Percentiles rank a stretch among this genome's conserved stretches.
Evolutionary conservation across 1,139 yeast species (phyloP).

Genomic region (Hyphopichia burtonii): DNA sequence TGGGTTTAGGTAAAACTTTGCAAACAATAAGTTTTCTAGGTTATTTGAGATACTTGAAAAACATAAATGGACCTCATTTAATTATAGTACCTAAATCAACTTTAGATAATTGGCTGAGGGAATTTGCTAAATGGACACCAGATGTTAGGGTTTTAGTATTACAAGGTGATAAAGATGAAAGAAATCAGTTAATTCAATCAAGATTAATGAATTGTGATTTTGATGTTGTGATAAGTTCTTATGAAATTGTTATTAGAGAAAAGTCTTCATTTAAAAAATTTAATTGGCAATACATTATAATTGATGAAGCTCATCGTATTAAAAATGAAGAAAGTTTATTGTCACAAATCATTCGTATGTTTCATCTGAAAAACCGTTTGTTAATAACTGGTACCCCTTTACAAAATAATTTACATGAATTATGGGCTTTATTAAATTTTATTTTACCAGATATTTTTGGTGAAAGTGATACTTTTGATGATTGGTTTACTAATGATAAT

Average conservation of each 20-base stretch:
- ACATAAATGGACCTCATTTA: slow-evolving; percentile 69
- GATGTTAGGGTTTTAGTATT: slow-evolving; percentile 65
- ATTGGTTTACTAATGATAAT: slow-evolving; percentile 54
- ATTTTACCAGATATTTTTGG: slow-evolving; percentile 76
- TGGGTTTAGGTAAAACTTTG: slow-evolving; percentile 96
- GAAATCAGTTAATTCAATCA: slow-evolving; percentile 52
- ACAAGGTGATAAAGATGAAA: slow-evolving; percentile 71
- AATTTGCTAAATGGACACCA: slow-evolving; percentile 77
- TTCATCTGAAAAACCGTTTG: slow-evolving; percentile 67
- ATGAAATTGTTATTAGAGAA: slow-evolving; percentile 75
- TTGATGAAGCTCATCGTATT: slow-evolving; percentile 82
- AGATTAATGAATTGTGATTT: slow-evolving; percentile 60
- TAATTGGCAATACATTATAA: slow-evolving; percentile 71
- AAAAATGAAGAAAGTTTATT: slow-evolving; percentile 74
- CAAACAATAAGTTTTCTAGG: slow-evolving; percentile 88
- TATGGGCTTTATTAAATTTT: slow-evolving; percentile 78
- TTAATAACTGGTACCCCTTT: slow-evolving; percentile 81
- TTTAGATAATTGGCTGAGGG: slow-evolving; percentile 77
- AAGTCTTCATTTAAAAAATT: slow-evolving; percentile 62
- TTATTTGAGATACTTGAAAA: slow-evolving; percentile 59
- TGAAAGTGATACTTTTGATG: slow-evolving; percentile 71
- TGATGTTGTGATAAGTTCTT: slow-evolving; percentile 72
- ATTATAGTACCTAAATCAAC: slow-evolving; percentile 80
- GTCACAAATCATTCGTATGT: slow-evolving; percentile 72
- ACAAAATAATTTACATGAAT: slow-evolving; percentile 74